Conservation (phyloP, 805 yeast species). For the Maudiozyma saulgeensis region DNA sequence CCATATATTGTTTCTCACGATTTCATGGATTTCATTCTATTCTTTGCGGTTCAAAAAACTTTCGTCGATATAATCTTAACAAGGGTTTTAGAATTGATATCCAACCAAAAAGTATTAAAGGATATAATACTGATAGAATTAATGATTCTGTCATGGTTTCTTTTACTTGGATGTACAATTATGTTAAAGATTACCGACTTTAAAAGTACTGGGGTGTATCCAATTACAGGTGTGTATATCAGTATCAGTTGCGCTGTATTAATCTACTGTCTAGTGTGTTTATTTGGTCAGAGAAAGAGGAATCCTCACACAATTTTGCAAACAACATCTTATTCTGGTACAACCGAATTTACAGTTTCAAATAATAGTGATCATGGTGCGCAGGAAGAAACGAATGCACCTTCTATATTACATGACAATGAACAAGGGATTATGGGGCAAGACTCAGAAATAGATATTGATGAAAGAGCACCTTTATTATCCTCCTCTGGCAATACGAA, state of each 20-base stretch:
- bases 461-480: constrained; percentile 29
- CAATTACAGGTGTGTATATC: constrained; percentile 37
- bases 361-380: background rate
- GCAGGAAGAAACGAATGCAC: too few species aligned
- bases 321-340: too few species aligned
- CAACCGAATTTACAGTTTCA: too few species aligned
- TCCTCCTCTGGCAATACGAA: background rate
- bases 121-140: constrained; percentile 47
- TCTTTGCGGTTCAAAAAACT: constrained; percentile 36
- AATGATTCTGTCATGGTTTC: constrained; percentile 48
- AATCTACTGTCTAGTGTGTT: background rate
- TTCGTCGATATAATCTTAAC: constrained; percentile 47
- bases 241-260: constrained; percentile 5
- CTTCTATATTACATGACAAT: background rate
- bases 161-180: constrained; percentile 42
- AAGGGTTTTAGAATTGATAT: constrained; percentile 34
- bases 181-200: constrained; percentile 40
- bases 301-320: too few species aligned
- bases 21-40: constrained; percentile 40
- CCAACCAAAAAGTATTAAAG: constrained; percentile 51
- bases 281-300: background rate
- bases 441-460: constrained; percentile 11
- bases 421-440: background rate
- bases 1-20: constrained; percentile 45
- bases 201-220: constrained; percentile 39